Evolutionary conservation across 768 basidiomycete genomes (phyloP).

Genomic region (Hydnum rufescens): DNA sequence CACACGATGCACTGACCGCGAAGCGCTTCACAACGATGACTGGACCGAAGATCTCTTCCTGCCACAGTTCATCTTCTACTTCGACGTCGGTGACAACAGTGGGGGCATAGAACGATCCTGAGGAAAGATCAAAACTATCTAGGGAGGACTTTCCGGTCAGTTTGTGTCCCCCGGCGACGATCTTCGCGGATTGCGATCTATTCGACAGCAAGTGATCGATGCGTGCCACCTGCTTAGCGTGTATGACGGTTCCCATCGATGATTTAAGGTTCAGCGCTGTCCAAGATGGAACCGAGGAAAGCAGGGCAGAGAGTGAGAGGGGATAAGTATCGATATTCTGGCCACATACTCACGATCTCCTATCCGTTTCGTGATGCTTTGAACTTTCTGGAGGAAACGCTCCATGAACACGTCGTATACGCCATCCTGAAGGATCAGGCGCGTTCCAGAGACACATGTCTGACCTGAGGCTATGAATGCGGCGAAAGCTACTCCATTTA

Average conservation of each 20-base stretch:
- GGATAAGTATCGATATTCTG: background rate
- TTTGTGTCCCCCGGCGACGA: slow-evolving; percentile 47
- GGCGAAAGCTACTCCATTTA: slow-evolving; percentile 69
- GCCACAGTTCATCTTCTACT: slow-evolving; percentile 45
- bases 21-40: slow-evolving; percentile 52
- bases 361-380: slow-evolving; percentile 46
- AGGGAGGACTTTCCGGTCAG: slow-evolving; percentile 40
- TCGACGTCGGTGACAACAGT: slow-evolving; percentile 47
- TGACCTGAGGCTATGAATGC: slow-evolving; percentile 77
- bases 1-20: slow-evolving; percentile 16
- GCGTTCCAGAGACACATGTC: slow-evolving; percentile 80
- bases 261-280: slow-evolving; percentile 48
- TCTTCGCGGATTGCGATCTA: slow-evolving; percentile 15
- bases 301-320: background rate
- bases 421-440: slow-evolving; percentile 50
- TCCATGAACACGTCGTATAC: slow-evolving; percentile 52
- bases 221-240: slow-evolving; percentile 37
- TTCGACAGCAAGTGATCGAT: slow-evolving; percentile 35
- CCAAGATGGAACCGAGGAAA: background rate
- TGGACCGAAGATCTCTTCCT: slow-evolving; percentile 73
- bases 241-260: slow-evolving; percentile 70
- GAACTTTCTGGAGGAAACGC: slow-evolving; percentile 39
- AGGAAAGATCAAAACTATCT: slow-evolving; percentile 51
- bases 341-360: slow-evolving; percentile 39
- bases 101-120: slow-evolving; percentile 61